These are phyloP conservation scores for Ophiosphaerella herpotricha DNA, from an alignment of 2,329 filamentous ascomycete species.

Conservation along the genomic window DNA sequence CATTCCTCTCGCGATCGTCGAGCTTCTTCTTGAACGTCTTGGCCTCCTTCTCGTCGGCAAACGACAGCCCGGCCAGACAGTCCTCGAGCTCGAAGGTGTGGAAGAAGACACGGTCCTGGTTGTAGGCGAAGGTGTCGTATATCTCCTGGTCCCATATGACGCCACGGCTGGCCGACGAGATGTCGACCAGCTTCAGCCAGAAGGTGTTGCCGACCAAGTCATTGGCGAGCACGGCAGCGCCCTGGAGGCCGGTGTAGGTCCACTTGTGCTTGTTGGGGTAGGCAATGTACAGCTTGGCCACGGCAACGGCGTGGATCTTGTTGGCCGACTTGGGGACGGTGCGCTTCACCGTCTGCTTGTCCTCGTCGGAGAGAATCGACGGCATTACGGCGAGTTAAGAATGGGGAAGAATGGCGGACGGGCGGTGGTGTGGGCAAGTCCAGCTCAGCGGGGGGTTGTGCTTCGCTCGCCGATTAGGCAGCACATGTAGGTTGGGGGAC, in stretches of 20 bases:
- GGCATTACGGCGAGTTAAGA: conserved; percentile 49
- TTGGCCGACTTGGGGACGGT: conserved; percentile 91
- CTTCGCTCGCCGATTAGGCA: conserved; percentile 28
- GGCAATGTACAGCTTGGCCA: conserved; percentile 90
- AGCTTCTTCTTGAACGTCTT: conserved; percentile 98
- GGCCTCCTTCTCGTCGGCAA: conserved; percentile 96
- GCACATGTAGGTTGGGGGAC: conserved; percentile 29
- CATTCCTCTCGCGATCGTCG: conserved; percentile 93
- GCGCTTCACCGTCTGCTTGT: conserved; percentile 96
- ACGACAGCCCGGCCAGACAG: conserved; percentile 86
- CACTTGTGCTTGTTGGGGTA: conserved; percentile 85
- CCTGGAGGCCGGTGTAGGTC: conserved; percentile 92
- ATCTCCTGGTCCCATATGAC: conserved; percentile 72
- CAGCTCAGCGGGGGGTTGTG: conserved; percentile 36
- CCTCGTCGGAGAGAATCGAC: conserved; percentile 81
- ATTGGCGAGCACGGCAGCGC: conserved; percentile 87
- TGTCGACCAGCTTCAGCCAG: conserved; percentile 96
- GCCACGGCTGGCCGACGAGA: conserved; percentile 60
- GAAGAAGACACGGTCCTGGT: conserved; percentile 97
- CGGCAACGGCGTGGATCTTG: conserved; percentile 96
- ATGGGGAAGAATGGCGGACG: conserved; percentile 14
- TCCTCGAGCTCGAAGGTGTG: conserved; percentile 96
- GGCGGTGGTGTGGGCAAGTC: conserved; percentile 17
- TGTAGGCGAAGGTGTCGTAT: conserved; percentile 92
- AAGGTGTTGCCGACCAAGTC: conserved; percentile 94